A percentile compares a stretch with the other conserved stretches of the same genome.
These are phyloP conservation scores for Pestalotiopsis sp. DNA, from an alignment of 2,329 filamentous ascomycete species.

Conservation along the genomic window DNA sequence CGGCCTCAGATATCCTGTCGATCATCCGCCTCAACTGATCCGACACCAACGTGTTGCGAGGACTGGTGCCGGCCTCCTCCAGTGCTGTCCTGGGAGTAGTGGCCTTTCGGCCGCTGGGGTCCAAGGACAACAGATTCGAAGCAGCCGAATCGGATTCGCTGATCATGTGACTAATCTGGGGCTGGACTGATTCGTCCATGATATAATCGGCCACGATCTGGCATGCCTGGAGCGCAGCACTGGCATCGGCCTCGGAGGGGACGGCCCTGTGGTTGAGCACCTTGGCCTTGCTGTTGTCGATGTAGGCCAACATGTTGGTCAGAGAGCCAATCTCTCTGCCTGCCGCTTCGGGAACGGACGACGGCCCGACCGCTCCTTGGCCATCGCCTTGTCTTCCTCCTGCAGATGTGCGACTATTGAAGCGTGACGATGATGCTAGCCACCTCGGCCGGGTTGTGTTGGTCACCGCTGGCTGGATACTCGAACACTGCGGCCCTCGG, in stretches of 20 bases:
- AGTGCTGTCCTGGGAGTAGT: slow-evolving; percentile 19
- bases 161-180: slow-evolving; percentile 32
- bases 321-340: slow-evolving; percentile 25
- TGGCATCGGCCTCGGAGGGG: slow-evolving; percentile 31
- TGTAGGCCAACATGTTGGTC: slow-evolving; percentile 30
- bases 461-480: neutral
- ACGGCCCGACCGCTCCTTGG: neutral
- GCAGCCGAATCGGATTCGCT: slow-evolving; percentile 38
- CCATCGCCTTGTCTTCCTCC: neutral
- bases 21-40: slow-evolving; percentile 45
- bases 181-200: slow-evolving; percentile 32
- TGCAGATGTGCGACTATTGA: slow-evolving; percentile 6
- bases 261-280: slow-evolving; percentile 25
- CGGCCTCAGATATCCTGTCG: slow-evolving; percentile 58
- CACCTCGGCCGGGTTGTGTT: slow-evolving; percentile 12
- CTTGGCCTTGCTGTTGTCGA: slow-evolving; percentile 27
- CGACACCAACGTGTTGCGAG: slow-evolving; percentile 17
- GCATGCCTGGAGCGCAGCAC: slow-evolving; percentile 31
- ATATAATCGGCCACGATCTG: slow-evolving; percentile 31
- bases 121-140: slow-evolving; percentile 38
- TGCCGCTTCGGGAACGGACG: neutral
- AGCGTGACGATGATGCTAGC: slow-evolving; percentile 7
- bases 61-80: slow-evolving; percentile 6
- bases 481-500: slow-evolving; percentile 8
- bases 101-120: slow-evolving; percentile 21